Base-by-base conservation (phyloP, 805 yeast genomes). In the Myxozyma neotropica region DNA sequence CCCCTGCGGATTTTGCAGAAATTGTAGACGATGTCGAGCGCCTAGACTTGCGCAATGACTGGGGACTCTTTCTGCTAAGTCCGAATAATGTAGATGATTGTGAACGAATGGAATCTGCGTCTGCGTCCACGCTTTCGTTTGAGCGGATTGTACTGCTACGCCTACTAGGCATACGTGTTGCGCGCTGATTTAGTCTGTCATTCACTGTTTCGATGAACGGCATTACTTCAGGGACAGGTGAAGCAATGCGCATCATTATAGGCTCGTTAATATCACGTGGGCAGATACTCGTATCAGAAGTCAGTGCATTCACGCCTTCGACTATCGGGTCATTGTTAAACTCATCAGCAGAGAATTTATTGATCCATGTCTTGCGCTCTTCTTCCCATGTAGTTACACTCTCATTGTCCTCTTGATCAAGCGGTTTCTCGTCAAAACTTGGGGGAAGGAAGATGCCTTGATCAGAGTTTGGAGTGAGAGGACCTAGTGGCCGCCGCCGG, bases 401-500 rank as follows among this genome's bases (percentile, higher is more conserved):
- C 5, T 40, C 43, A 15, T n/a, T 35, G n/a, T n/a, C n/a, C 12
- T 59, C 54, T 5, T 27, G 24, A 2, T 45, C 46, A 19, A 52
- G 24, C 5, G 52, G 50, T 35, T 55, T 31, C 31, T 47, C 54
- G 48, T 39, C 49, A 17, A 35, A 38, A n/a, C 39, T 48, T 13
- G 55, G 23, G 4, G 64, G 55, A 31, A 60, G 31, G 33, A 60
- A 55, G n/a, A 38, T 39, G 6, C 62, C 66, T 15, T 57, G 50
- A 46, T 53, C 54, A 13, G 65, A 51, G 12, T 61, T 40, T 6
- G 65, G 65, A 4, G 57, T 57, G 10, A 61, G 61, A 8, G 65
- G 59, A 10, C 61, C 65, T 1, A 58, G 39, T 5, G 59, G 64
- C 38, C 53, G 66, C 26, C 58, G 21, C 31, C 47, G 49, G 15